Conservation (phyloP, 306 rosid species). For the Carpinus fangiana region DNA sequence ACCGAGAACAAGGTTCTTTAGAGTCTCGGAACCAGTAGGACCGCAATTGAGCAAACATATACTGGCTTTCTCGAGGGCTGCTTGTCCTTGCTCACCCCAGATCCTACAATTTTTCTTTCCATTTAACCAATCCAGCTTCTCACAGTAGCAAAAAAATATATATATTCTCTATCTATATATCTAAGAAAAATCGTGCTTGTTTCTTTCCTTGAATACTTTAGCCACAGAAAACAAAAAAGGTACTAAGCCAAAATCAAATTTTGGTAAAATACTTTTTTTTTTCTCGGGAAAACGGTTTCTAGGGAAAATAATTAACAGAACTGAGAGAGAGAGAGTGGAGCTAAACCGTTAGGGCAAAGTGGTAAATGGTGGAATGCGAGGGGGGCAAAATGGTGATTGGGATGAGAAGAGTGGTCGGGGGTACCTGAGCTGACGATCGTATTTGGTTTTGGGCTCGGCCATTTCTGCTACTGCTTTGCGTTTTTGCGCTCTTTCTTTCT, state of each 20-base stretch:
- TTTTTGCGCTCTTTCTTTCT: neutral
- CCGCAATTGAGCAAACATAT: slow-evolving; percentile 91
- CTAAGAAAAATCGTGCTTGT: neutral
- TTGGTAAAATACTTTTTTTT: neutral
- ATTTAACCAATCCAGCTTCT: neutral
- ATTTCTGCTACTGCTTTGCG: slow-evolving; percentile 29
- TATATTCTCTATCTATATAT: no score
- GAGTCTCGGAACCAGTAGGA: slow-evolving; percentile 95
- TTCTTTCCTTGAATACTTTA: neutral
- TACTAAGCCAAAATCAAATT: no score
- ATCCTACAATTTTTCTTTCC: slow-evolving; percentile 51
- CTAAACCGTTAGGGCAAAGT: neutral
- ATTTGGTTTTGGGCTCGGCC: slow-evolving; percentile 81
- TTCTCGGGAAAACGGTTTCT: neutral
- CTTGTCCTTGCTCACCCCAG: slow-evolving; percentile 87
- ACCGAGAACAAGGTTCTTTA: slow-evolving; percentile 92
- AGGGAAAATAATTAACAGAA: slow-evolving; percentile 1
- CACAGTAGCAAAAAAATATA: neutral
- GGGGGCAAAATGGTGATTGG: neutral
- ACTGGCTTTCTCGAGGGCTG: slow-evolving; percentile 81
- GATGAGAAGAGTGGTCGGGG: slow-evolving; percentile 2
- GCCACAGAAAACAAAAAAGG: neutral
- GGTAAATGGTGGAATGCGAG: neutral
- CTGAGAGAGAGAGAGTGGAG: neutral
- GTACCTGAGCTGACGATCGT: slow-evolving; percentile 91